Conservation (phyloP, 257 asterid genomes). For the Paulownia fortunei region DNA sequence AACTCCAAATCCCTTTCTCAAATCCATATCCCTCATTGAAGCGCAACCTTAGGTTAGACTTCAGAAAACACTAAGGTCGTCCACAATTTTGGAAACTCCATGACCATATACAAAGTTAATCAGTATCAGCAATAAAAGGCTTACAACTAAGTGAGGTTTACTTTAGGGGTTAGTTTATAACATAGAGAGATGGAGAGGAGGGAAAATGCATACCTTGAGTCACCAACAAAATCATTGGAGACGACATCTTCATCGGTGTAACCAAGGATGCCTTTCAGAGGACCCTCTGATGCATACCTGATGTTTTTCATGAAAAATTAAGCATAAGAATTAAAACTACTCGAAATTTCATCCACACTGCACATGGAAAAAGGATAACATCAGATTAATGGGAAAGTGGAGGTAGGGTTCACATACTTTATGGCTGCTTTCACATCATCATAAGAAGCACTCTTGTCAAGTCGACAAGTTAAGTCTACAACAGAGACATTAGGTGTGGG, state of each 20-base stretch:
- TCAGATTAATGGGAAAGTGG: constrained; percentile 9
- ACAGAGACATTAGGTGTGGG: constrained; percentile 98
- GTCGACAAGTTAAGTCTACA: constrained; percentile 95
- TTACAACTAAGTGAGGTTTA: not conserved
- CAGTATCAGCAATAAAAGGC: not conserved
- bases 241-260: constrained; percentile 99
- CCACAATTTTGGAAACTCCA: not conserved
- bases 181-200: not conserved
- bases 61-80: not conserved
- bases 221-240: constrained; percentile 97
- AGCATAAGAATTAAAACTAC: not conserved
- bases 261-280: constrained; percentile 90
- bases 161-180: not conserved
- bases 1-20: too few species aligned
- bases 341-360: not conserved
- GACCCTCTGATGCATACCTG: constrained; percentile 96
- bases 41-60: too few species aligned
- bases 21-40: too few species aligned
- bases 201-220: constrained; percentile 68
- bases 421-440: constrained; percentile 96
- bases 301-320: too few species aligned
- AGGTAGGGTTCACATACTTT: constrained; percentile 53
- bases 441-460: constrained; percentile 86
- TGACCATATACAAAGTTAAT: not conserved
- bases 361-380: not conserved